Base-by-base conservation (phyloP, 2,329 filamentous ascomycete genomes). In the Domatiomyces globalis region DNA sequence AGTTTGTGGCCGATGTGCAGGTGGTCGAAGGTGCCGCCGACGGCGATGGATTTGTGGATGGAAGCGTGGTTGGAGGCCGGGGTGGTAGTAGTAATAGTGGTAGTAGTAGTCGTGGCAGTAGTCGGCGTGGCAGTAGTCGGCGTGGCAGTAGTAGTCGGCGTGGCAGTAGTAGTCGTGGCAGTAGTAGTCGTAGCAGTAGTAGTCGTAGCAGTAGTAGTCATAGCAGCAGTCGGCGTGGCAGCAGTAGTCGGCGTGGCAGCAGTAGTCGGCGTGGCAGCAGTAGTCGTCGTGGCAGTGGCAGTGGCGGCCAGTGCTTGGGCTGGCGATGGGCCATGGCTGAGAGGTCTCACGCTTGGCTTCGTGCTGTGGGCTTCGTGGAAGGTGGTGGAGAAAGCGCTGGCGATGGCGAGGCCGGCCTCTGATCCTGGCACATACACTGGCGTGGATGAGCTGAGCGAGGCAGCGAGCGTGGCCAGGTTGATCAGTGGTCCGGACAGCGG, bases 1-100 rank as follows among this genome's bases (percentile, higher is more conserved):
- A 96, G 75, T 69, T 96, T 98, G 71, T 98, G 92, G 5, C 92
- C 92, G 3, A 86, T 82, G 65, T 98, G 92, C 19, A 98, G 77
- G 67, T 96, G 88, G 66, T 98, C 92, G 68, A 96, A 98, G 0
- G 92, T 98, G 8, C 92, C 92, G 27, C 90, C 92, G 10, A 96
- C 79, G 49, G 84, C 86, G 48, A 94, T 84, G 12, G 79, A 76
- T 53, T 73, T 69, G 65, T 85, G 78, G 43, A 66, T 62, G 10
- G 55, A 47, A 1, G 56, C 6, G 15, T 17, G 17, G 6, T 17
- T 17, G 9, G 49, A 47, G 17, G 25, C 18, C 19, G 25, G 3
- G 7, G 44, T 15, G 2, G 18, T 25, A 17, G 43, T 48, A 25
- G 43, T n/a, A 20, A 6, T 8, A 39, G 42, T 22, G 25, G 9